Base-by-base conservation (phyloP, 805 yeast genomes). In the Yamadazyma akitaensis region DNA sequence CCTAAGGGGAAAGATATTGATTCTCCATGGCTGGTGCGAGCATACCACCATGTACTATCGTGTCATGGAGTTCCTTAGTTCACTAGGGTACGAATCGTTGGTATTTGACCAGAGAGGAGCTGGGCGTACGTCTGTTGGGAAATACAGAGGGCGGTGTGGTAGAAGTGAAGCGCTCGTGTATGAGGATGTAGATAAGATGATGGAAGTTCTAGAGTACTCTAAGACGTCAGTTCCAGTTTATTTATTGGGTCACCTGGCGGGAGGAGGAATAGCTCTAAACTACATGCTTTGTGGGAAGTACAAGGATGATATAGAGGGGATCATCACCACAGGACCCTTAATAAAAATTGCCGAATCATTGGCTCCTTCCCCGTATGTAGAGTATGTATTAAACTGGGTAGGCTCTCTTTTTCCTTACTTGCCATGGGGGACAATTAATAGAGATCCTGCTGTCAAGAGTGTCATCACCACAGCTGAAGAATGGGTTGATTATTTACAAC, bases 51-150 rank as follows among this genome's bases (percentile, higher is more conserved):
- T 79, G 6, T 84, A 82, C 56, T 62, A 68, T 37, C 74, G 78
- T 40, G 55, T 79, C 17, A 75, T 78, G 60, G 89, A 86, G 54
- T 65, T 68, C 3, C 58, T 85, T 45, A 66, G 77, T 2, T 53
- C 55, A 13, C 49, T 56, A 12, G 91, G 91, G 0, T 84, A 76
- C 58, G 89, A 85, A 54, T 70, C 76, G 0, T 83, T 82, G 59
- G 77, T 79, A 55, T 86, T 78, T 62, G 89, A 82, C 60, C 92
- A 85, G 61, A 69, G 91, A 56, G 95, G 92, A 0, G 77, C 88
- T 6, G 91, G 91, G 1, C 71, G 67, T 40, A 84, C 91, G 0
- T 73, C 81, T 1, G 75, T 77, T 1, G 82, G 81, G 18, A 72
- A 75, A 26, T 56, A 64, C 4, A 67, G 73, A 40, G 92, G 91